Percentiles rank a stretch among this genome's conserved stretches.
These are phyloP conservation scores for Fulvia fulva DNA, from an alignment of 2,329 filamentous ascomycete species.

Conservation along the genomic window DNA sequence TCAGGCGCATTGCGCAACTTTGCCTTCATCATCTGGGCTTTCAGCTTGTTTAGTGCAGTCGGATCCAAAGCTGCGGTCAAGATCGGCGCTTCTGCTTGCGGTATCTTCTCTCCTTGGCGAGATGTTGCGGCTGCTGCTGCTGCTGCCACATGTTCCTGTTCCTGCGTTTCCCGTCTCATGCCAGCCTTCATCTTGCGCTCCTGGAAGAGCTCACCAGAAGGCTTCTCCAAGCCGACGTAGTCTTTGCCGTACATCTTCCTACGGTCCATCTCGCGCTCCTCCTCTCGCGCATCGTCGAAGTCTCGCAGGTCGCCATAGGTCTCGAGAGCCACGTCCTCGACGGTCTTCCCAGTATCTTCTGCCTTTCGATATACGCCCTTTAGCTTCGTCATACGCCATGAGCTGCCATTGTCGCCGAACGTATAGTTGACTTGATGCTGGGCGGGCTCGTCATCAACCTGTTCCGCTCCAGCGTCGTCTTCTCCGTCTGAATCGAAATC, in stretches of 20 bases:
- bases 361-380: constrained; percentile 78
- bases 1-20: constrained; percentile 77
- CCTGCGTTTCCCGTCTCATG: constrained; percentile 38
- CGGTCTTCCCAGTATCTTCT: constrained; percentile 63
- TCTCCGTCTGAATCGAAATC: constrained; percentile 48
- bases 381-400: constrained; percentile 96
- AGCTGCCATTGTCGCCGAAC: constrained; percentile 83
- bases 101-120: constrained; percentile 55
- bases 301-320: constrained; percentile 75
- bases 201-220: constrained; percentile 78
- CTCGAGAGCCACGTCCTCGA: constrained; percentile 80
- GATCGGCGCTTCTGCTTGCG: constrained; percentile 50
- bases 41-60: constrained; percentile 80
- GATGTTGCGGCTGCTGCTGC: constrained; percentile 29
- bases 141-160: constrained; percentile 28
- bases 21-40: constrained; percentile 93
- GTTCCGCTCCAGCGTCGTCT: constrained; percentile 40
- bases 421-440: constrained; percentile 69
- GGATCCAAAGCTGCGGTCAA: constrained; percentile 61
- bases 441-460: constrained; percentile 49
- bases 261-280: constrained; percentile 84
- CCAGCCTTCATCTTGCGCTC: constrained; percentile 65
- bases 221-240: constrained; percentile 80
- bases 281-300: constrained; percentile 91
- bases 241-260: constrained; percentile 77